These are phyloP conservation scores for Phylloporus sp. DNA, from an alignment of 768 basidiomycete species.

Conservation along the genomic window DNA sequence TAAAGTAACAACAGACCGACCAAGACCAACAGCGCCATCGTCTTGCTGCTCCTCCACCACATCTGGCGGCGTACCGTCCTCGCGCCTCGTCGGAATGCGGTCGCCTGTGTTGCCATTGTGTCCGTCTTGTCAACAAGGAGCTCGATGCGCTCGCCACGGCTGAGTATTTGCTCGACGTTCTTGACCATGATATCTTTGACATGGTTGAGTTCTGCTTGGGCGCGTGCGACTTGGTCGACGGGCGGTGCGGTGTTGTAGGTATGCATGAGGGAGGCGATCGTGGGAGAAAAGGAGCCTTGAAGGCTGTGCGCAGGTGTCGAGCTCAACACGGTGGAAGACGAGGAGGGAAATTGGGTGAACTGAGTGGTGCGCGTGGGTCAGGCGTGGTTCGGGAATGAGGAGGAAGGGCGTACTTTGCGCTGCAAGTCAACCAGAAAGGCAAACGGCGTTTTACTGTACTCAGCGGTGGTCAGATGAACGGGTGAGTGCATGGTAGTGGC, in stretches of 20 bases:
- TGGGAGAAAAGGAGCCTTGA: slow-evolving; percentile 69
- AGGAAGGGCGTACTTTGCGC: slow-evolving; percentile 47
- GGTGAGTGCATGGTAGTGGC: slow-evolving; percentile 16
- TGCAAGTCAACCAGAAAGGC: slow-evolving; percentile 88
- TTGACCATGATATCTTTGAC: slow-evolving; percentile 99
- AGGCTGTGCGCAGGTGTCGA: slow-evolving; percentile 56
- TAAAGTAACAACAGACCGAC: slow-evolving; percentile 77
- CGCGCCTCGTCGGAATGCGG: slow-evolving; percentile 88
- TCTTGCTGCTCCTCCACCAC: slow-evolving; percentile 86
- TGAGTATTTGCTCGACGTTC: slow-evolving; percentile 95
- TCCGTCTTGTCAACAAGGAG: slow-evolving; percentile 97
- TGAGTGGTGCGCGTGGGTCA: slow-evolving; percentile 21
- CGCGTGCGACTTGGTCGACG: slow-evolving; percentile 82
- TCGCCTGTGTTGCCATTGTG: slow-evolving; percentile 89
- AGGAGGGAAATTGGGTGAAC: slow-evolving; percentile 62
- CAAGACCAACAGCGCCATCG: slow-evolving; percentile 60
- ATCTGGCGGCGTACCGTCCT: slow-evolving; percentile 77
- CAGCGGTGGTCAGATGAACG: not conserved
- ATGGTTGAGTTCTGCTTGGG: slow-evolving; percentile 82
- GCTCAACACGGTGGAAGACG: slow-evolving; percentile 51
- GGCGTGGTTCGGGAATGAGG: not conserved
- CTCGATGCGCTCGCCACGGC: slow-evolving; percentile 92
- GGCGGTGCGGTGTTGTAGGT: slow-evolving; percentile 89
- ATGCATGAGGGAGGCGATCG: slow-evolving; percentile 72
- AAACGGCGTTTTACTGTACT: slow-evolving; percentile 80